These are phyloP conservation scores for Pyrenophora seminiperda DNA, from an alignment of 2,329 filamentous ascomycete species.

Conservation along the genomic window DNA sequence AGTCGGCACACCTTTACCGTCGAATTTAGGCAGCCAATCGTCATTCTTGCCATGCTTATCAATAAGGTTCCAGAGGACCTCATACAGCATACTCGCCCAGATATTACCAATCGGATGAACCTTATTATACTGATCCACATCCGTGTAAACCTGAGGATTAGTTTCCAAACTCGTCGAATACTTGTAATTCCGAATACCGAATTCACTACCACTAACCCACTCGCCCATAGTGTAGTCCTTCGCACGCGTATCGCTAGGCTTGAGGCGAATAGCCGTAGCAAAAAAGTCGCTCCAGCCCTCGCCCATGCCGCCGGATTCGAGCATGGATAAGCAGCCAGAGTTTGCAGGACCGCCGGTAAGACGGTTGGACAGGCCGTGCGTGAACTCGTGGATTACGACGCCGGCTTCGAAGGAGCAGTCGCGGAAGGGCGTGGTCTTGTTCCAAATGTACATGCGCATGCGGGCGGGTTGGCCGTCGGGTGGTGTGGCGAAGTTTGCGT, in stretches of 20 bases:
- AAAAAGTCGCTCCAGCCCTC: constrained; percentile 65
- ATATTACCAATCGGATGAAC: constrained; percentile 59
- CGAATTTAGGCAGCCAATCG: constrained; percentile 50
- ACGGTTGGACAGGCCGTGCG: constrained; percentile 59
- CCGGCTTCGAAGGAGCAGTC: constrained; percentile 65
- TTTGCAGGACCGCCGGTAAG: constrained; percentile 64
- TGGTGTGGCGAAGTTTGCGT: constrained; percentile 63
- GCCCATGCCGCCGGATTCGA: constrained; percentile 63
- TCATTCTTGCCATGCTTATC: constrained; percentile 61
- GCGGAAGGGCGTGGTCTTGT: constrained; percentile 53
- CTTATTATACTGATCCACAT: constrained; percentile 46
- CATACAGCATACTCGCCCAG: constrained; percentile 61
- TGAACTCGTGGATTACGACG: constrained; percentile 61
- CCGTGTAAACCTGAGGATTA: constrained; percentile 59
- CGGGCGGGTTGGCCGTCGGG: constrained; percentile 49
- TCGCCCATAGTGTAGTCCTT: constrained; percentile 58
- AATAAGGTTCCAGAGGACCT: constrained; percentile 63
- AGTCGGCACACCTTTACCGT: constrained; percentile 54
- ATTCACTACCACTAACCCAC: constrained; percentile 54
- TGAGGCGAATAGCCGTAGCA: constrained; percentile 58
- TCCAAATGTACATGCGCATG: constrained; percentile 67
- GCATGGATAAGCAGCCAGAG: constrained; percentile 53
- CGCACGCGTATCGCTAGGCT: constrained; percentile 52
- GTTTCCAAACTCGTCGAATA: constrained; percentile 58
- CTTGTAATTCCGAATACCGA: constrained; percentile 57